Evolutionary conservation across 2,329 filamentous ascomycete genomes (phyloP).

Genomic region (Furcasterigmium sp.): DNA sequence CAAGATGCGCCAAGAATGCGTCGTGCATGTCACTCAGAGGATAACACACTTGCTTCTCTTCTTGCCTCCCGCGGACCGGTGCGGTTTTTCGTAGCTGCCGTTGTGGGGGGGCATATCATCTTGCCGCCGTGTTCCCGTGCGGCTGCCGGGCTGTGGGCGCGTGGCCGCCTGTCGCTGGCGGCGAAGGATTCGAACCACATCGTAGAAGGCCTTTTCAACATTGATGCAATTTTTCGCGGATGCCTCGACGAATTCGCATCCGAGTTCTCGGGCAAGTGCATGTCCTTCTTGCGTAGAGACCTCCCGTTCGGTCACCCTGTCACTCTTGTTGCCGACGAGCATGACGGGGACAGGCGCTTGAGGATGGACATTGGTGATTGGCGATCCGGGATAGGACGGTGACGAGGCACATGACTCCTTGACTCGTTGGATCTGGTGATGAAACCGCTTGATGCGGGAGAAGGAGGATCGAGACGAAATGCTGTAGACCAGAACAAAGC

Average conservation of each 20-base stretch:
- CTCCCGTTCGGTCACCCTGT: slow-evolving; percentile 90
- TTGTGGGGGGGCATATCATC: slow-evolving; percentile 3
- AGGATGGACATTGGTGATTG: slow-evolving; percentile 53
- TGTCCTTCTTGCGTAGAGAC: slow-evolving; percentile 96
- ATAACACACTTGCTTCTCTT: slow-evolving; percentile 14
- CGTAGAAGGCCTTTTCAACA: slow-evolving; percentile 97
- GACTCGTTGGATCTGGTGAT: slow-evolving; percentile 94
- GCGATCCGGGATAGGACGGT: slow-evolving; percentile 71
- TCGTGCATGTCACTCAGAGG: slow-evolving; percentile 5
- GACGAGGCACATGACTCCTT: slow-evolving; percentile 83
- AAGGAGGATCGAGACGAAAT: slow-evolving; percentile 97
- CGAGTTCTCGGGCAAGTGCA: slow-evolving; percentile 82
- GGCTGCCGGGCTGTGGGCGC: slow-evolving; percentile 23
- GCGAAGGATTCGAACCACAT: slow-evolving; percentile 87
- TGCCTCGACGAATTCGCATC: slow-evolving; percentile 94
- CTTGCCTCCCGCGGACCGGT: slow-evolving; percentile 10
- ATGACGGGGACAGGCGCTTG: slow-evolving; percentile 83
- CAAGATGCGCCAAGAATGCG: slow-evolving; percentile 5
- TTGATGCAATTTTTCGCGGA: slow-evolving; percentile 98
- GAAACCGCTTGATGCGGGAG: slow-evolving; percentile 88
- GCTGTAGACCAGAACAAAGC: slow-evolving; percentile 96
- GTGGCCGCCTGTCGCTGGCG: slow-evolving; percentile 65
- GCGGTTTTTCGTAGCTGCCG: slow-evolving; percentile 5
- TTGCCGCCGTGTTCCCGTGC: slow-evolving; percentile 9
- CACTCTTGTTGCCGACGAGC: slow-evolving; percentile 78